Evolutionary conservation across 1,284 basidiomycete genomes (phyloP).

Genomic region (Heliocybe sulcata): DNA sequence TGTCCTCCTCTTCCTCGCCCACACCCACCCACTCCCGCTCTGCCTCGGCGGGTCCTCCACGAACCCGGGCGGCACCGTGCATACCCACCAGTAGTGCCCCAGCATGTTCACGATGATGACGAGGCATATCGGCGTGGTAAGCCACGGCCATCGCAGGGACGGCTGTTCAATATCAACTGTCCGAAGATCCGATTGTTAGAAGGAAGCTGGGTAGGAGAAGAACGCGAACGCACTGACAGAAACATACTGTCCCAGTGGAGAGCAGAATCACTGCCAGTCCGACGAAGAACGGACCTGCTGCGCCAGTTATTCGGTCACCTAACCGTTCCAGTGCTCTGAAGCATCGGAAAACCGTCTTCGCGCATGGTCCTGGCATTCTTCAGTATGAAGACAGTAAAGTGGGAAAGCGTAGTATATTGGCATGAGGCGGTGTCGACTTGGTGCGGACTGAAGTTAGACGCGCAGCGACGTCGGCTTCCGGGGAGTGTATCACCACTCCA

Average conservation of each 20-base stretch:
- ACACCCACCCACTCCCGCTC: slow-evolving; percentile 36
- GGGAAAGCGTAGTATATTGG: not conserved
- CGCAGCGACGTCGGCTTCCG: not conserved
- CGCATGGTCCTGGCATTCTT: slow-evolving; percentile 25
- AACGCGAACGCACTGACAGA: slow-evolving; percentile 54
- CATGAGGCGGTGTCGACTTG: not conserved
- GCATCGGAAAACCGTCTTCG: slow-evolving; percentile 70
- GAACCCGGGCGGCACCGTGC: slow-evolving; percentile 72
- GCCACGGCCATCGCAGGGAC: slow-evolving; percentile 38
- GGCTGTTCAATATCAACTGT: slow-evolving; percentile 73
- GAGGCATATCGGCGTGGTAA: slow-evolving; percentile 60
- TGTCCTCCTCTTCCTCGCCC: slow-evolving; percentile 38
- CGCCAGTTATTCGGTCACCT: slow-evolving; percentile 80
- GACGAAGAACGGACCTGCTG: slow-evolving; percentile 88
- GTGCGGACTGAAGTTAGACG: too few relatives aligned
- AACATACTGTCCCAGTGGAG: slow-evolving; percentile 61
- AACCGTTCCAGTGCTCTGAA: slow-evolving; percentile 76
- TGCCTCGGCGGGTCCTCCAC: slow-evolving; percentile 42
- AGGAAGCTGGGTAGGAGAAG: not conserved
- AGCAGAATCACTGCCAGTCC: slow-evolving; percentile 71
- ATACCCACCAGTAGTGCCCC: slow-evolving; percentile 81
- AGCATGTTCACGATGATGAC: slow-evolving; percentile 76
- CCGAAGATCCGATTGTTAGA: slow-evolving; percentile 4
- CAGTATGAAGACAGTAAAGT: slow-evolving; percentile 20
- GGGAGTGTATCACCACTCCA: too few relatives aligned